Evolutionary conservation across 139 green algal species (phyloP), one percentile per base, ranked within the genome.

Genomic region (Coelastrella sp.): DNA sequence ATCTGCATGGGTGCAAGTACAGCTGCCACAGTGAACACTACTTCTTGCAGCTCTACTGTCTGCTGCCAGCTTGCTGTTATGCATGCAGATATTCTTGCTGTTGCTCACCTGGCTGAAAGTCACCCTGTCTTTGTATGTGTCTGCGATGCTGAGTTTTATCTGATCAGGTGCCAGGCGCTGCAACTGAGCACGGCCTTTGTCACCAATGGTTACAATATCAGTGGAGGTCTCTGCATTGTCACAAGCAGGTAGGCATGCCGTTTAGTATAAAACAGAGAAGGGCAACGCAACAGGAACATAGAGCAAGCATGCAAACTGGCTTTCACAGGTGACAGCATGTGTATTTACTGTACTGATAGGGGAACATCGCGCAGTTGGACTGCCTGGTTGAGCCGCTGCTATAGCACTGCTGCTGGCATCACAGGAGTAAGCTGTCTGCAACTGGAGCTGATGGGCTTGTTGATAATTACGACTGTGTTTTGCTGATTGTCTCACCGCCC

Each of bases 111-210:
- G 87, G 63, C 78, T 61, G 78, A 87, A 80, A 4, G 78, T 72
- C 65, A 95, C 92, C 72, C 72, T 78, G 58, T 91, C 79, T 88
- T 96, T 96, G 92, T 93, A 95, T 7, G 93, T 94, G 57, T 96
- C 94, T 57, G 72, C 35, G 19, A 91, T 84, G 14, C 65, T 90
- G 27, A 94, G 74, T 0, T 56, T 82, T 35, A 96, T 94, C 70
- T 89, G 22, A 12, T 92, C 80, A 19, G 78, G 65, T 61, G 96
- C 86, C 35, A 95, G 92, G 56, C 97, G 95, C 87, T 93, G 89
- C 56, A 99, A 94, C 95, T 99, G 97, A 9, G 94, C 90, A 25
- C 95, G 94, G 14, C 96, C 98, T 95, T 99, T 99, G 93, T 99
- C 98, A 70, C 98, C 97, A 70, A 99, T 93, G 4, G 98, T 94